These are phyloP conservation scores for Cystobasidium slooffiae DNA, from an alignment of 1,284 basidiomycete species.

Conservation along the genomic window DNA sequence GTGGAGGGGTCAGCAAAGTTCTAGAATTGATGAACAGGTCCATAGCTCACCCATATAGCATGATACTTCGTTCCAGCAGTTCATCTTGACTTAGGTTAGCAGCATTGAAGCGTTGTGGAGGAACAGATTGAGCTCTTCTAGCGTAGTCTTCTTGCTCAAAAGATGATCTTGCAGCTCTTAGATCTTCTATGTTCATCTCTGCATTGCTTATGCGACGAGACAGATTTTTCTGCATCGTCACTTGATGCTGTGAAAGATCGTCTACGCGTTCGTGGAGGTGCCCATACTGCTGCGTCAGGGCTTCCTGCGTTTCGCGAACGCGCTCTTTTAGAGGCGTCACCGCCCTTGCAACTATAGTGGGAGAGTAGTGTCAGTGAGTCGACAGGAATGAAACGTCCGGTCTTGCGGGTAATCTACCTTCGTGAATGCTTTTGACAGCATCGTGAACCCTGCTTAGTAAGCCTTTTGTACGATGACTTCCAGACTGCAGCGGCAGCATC, in stretches of 20 bases:
- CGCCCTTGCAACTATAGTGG: constrained; percentile 1
- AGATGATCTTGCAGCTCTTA: not conserved
- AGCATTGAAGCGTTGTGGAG: constrained; percentile 1
- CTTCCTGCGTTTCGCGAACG: constrained; percentile 7
- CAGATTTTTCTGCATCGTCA: not conserved
- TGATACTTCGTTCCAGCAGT: constrained; percentile 28
- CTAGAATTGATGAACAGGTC: not conserved
- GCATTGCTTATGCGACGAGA: constrained; percentile 5
- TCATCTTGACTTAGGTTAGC: constrained; percentile 27
- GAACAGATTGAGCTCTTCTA: constrained; percentile 18
- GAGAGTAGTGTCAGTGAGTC: not conserved
- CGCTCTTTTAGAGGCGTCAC: constrained; percentile 19
- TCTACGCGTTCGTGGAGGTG: constrained; percentile 8
- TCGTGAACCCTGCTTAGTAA: constrained; percentile 17
- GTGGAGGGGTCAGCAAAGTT: no score
- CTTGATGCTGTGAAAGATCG: not conserved
- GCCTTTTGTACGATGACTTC: not conserved
- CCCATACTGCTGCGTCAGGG: constrained; percentile 9
- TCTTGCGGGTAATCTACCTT: not conserved
- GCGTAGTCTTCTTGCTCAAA: not conserved
- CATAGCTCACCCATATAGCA: constrained; percentile 29
- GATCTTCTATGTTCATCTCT: not conserved
- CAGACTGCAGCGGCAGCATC: constrained; percentile 1
- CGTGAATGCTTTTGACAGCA: constrained; percentile 29
- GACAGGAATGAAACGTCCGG: not conserved